Percentiles rank a stretch among this genome's conserved stretches.
Evolutionary conservation across 495 filamentous ascomycete genomes (phyloP).

Genomic region (Aspergillus kassunensis): DNA sequence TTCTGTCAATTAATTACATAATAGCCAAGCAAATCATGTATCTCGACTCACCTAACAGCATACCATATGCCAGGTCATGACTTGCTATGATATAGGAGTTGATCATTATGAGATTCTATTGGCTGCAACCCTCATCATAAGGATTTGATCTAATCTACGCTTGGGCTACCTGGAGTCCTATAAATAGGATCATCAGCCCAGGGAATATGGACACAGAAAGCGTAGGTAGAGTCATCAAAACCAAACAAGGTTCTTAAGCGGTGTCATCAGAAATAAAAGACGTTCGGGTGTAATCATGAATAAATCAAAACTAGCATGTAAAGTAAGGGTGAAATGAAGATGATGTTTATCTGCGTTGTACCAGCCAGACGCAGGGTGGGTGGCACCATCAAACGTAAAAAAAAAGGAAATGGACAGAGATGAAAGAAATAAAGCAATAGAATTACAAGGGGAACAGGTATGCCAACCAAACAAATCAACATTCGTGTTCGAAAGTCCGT

Average conservation of each 20-base stretch:
- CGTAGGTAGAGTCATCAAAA: no score
- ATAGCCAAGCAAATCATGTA: background rate
- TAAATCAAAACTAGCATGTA: background rate
- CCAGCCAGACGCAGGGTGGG: background rate
- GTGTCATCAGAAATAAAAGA: no score
- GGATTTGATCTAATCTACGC: no score
- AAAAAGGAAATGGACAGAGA: background rate
- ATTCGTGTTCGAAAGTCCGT: background rate
- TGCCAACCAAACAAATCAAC: background rate
- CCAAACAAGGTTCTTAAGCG: no score
- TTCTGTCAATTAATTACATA: background rate
- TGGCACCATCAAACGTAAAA: background rate
- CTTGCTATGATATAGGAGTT: no score
- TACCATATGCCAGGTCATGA: no score
- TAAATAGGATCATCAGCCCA: no score
- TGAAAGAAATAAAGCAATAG: background rate
- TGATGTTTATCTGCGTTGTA: slow-evolving; percentile 2
- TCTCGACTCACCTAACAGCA: no score
- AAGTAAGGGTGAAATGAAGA: background rate
- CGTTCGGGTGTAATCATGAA: slow-evolving; percentile 2
- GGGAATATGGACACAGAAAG: no score
- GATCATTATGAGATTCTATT: no score
- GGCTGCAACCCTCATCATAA: no score
- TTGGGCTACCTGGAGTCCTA: no score
- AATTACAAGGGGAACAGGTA: background rate